Evolutionary conservation across 2,329 filamentous ascomycete genomes (phyloP).

Genomic region (Aquanectria penicillioides): DNA sequence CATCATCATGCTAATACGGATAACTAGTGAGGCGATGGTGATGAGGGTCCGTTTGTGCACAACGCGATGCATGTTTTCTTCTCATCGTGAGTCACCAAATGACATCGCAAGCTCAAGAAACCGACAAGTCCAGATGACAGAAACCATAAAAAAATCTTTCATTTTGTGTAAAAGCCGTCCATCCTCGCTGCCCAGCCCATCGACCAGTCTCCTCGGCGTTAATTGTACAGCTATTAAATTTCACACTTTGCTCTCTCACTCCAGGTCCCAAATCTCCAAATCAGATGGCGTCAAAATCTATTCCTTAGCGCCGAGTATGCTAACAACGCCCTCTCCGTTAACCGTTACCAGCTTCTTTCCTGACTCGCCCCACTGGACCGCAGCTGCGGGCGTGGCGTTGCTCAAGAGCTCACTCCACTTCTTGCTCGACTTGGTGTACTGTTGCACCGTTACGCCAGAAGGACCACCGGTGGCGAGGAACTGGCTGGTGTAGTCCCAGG

Average conservation of each 20-base stretch:
- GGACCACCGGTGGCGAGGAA: constrained; percentile 86
- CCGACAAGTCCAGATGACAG: neutral
- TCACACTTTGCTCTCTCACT: constrained; percentile 3
- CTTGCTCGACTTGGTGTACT: constrained; percentile 89
- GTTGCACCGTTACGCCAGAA: constrained; percentile 84
- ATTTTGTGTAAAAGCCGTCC: constrained; percentile 19
- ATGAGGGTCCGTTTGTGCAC: too few species aligned
- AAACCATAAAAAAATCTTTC: constrained; percentile 6
- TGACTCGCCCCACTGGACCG: constrained; percentile 79
- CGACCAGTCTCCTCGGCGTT: constrained; percentile 19
- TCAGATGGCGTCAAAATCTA: constrained; percentile 31
- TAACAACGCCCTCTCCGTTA: constrained; percentile 79
- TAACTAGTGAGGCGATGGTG: too few species aligned
- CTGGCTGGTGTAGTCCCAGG: constrained; percentile 96
- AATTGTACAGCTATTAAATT: constrained; percentile 26
- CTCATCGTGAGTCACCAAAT: too few species aligned
- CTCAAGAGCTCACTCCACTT: constrained; percentile 88
- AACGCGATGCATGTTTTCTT: too few species aligned
- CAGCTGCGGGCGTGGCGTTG: constrained; percentile 77
- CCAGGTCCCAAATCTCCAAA: neutral
- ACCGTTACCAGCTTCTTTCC: constrained; percentile 81
- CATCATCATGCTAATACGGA: too few species aligned
- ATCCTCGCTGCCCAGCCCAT: constrained; percentile 13
- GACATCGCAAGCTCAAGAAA: too few species aligned
- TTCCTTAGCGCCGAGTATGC: constrained; percentile 70